A percentile compares a stretch with the other conserved stretches of the same genome.
These are phyloP conservation scores for Scedosporium aurantiacum DNA, from an alignment of 2,329 filamentous ascomycete species.

Conservation along the genomic window DNA sequence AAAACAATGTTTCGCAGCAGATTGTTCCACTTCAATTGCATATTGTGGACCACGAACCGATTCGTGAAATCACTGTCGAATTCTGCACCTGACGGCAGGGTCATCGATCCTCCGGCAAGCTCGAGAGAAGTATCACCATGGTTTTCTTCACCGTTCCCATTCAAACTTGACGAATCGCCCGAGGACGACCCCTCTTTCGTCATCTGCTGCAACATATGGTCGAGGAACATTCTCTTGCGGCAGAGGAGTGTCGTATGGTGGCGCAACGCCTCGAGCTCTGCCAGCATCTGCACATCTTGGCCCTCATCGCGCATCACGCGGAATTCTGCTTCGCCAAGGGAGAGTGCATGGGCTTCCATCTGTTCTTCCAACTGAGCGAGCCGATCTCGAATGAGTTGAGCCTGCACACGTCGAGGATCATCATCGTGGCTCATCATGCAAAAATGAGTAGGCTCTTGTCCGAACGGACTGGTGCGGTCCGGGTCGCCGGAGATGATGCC, in stretches of 20 bases:
- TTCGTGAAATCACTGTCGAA: conserved; percentile 95
- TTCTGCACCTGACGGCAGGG: conserved; percentile 62
- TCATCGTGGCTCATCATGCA: conserved; percentile 91
- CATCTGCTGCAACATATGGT: conserved; percentile 45
- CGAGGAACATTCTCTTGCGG: conserved; percentile 47
- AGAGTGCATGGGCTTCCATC: conserved; percentile 60
- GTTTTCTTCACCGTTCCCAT: conserved; percentile 15
- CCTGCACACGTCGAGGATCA: conserved; percentile 81
- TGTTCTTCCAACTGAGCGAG: conserved; percentile 70
- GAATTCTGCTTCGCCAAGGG: conserved; percentile 66
- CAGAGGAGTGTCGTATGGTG: conserved; percentile 44
- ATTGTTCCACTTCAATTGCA: conserved; percentile 98
- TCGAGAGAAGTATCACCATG: conserved; percentile 30
- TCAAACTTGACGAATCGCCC: background rate
- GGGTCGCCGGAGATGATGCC: conserved; percentile 70
- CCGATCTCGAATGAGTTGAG: conserved; percentile 70
- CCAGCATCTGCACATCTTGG: conserved; percentile 37
- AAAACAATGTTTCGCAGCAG: conserved; percentile 89
- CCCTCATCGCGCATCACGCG: conserved; percentile 41
- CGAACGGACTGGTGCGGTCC: conserved; percentile 78
- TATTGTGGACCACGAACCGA: conserved; percentile 94
- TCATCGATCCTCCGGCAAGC: conserved; percentile 48
- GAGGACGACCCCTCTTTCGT: conserved; percentile 1
- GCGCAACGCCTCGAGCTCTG: conserved; percentile 49
- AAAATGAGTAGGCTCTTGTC: conserved; percentile 83